Conservation (phyloP, 257 asterid genomes). For the Sherardia arvensis region DNA sequence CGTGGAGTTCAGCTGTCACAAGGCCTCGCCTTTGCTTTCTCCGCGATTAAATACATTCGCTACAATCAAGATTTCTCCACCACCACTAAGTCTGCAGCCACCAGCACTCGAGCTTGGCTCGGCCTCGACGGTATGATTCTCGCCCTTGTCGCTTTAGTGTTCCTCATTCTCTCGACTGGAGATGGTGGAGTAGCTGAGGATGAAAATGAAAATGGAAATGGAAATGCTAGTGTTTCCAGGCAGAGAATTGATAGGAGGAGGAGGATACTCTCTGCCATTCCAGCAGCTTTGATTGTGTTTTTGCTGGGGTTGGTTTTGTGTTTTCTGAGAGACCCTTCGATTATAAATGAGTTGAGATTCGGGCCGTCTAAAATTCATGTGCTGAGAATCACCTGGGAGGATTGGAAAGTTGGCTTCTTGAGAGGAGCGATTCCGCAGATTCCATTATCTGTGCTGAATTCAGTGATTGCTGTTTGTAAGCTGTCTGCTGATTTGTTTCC, state of each 20-base stretch:
- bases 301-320: conserved; percentile 57
- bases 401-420: conserved; percentile 66
- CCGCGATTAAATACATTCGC: conserved; percentile 77
- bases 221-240: background rate
- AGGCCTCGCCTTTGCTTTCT: conserved; percentile 82
- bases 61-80: conserved; percentile 67
- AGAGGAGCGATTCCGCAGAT: conserved; percentile 83
- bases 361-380: conserved; percentile 76
- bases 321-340: conserved; percentile 70
- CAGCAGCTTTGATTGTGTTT: conserved; percentile 57
- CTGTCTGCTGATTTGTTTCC: conserved; percentile 77
- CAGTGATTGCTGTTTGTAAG: conserved; percentile 90
- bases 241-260: conserved; percentile 32
- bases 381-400: conserved; percentile 73
- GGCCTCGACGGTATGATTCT: conserved; percentile 82
- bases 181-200: conserved; percentile 45
- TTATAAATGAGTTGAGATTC: conserved; percentile 42
- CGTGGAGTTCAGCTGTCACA: conserved; percentile 50
- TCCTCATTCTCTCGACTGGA: conserved; percentile 56
- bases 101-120: conserved; percentile 11
- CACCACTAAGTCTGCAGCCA: conserved; percentile 48
- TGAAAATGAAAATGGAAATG: conserved; percentile 12
- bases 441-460: conserved; percentile 62
- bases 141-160: conserved; percentile 34
- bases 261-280: conserved; percentile 44